These are phyloP conservation scores for Psidium friedrichsthalianum DNA, from an alignment of 345 rosid genomes.

Conservation along the genomic window DNA sequence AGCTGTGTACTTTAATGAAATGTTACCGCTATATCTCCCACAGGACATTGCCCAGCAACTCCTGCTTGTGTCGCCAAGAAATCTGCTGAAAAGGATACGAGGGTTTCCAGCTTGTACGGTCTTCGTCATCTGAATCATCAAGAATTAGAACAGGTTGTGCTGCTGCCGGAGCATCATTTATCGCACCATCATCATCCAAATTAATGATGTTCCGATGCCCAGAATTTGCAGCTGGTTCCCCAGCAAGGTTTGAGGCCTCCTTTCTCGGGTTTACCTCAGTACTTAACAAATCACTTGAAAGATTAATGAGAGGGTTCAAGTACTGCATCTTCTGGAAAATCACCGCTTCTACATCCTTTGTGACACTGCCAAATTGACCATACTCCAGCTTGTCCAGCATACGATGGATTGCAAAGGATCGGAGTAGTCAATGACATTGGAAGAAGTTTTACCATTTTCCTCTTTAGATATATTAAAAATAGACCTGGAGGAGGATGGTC, in stretches of 20 bases:
- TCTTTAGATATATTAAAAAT: background rate
- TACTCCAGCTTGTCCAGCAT: slow-evolving; percentile 30
- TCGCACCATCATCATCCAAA: slow-evolving; percentile 32
- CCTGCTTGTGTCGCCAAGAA: slow-evolving; percentile 27
- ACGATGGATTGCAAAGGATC: slow-evolving; percentile 43
- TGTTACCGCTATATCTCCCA: slow-evolving; percentile 21
- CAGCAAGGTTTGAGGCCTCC: slow-evolving; percentile 9
- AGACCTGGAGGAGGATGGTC: background rate
- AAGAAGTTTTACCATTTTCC: slow-evolving; percentile 10
- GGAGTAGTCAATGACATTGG: slow-evolving; percentile 28
- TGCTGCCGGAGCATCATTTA: slow-evolving; percentile 7
- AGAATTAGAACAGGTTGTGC: slow-evolving; percentile 30
- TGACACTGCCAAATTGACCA: slow-evolving; percentile 61
- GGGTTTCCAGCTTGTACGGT: slow-evolving; percentile 22
- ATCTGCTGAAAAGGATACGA: slow-evolving; percentile 28
- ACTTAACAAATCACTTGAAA: background rate
- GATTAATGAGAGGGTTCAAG: slow-evolving; percentile 11
- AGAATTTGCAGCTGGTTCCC: background rate
- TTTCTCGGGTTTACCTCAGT: slow-evolving; percentile 1
- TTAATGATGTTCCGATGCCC: slow-evolving; percentile 14
- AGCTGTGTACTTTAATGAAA: background rate
- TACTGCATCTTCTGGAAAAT: slow-evolving; percentile 19
- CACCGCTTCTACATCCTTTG: slow-evolving; percentile 49
- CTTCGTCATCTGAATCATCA: slow-evolving; percentile 84
- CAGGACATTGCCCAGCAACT: slow-evolving; percentile 10